These are phyloP conservation scores for Leccinum obscurum DNA, from an alignment of 768 basidiomycete species.

Conservation along the genomic window DNA sequence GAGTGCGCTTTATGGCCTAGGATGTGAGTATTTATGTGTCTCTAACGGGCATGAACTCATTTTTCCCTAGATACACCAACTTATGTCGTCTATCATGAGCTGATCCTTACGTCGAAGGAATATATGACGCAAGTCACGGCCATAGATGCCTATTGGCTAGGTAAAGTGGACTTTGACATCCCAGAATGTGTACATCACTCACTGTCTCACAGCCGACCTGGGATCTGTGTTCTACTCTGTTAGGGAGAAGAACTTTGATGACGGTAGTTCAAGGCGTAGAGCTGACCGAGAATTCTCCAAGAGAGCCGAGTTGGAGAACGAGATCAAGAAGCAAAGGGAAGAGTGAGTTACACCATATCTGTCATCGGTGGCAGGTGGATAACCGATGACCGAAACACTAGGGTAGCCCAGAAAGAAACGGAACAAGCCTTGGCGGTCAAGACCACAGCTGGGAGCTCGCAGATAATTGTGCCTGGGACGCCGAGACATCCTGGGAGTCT, in stretches of 20 bases:
- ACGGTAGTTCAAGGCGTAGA: constrained; percentile 69
- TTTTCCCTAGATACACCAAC: constrained; percentile 77
- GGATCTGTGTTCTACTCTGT: constrained; percentile 98
- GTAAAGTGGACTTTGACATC: constrained; percentile 41
- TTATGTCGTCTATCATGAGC: constrained; percentile 96
- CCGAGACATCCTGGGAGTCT: constrained; percentile 65
- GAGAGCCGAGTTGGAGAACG: constrained; percentile 86
- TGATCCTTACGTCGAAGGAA: constrained; percentile 92
- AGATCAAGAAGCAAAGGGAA: constrained; percentile 84
- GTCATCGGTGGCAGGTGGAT: constrained; percentile 1
- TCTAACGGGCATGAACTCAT: neutral
- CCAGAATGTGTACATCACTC: constrained; percentile 3
- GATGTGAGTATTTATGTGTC: constrained; percentile 58
- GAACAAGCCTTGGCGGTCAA: constrained; percentile 61
- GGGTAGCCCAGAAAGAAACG: constrained; percentile 60
- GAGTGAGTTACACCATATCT: constrained; percentile 39
- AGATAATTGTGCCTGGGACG: constrained; percentile 79
- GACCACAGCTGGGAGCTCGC: constrained; percentile 53
- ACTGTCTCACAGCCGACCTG: constrained; percentile 66
- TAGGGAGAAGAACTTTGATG: constrained; percentile 97
- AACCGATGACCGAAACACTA: constrained; percentile 28
- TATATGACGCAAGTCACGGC: constrained; percentile 99
- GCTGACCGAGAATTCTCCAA: constrained; percentile 91
- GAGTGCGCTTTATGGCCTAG: constrained; percentile 93
- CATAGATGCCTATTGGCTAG: constrained; percentile 96